Evolutionary conservation across 768 basidiomycete genomes (phyloP).

Genomic region (Tricholoma matsutake): DNA sequence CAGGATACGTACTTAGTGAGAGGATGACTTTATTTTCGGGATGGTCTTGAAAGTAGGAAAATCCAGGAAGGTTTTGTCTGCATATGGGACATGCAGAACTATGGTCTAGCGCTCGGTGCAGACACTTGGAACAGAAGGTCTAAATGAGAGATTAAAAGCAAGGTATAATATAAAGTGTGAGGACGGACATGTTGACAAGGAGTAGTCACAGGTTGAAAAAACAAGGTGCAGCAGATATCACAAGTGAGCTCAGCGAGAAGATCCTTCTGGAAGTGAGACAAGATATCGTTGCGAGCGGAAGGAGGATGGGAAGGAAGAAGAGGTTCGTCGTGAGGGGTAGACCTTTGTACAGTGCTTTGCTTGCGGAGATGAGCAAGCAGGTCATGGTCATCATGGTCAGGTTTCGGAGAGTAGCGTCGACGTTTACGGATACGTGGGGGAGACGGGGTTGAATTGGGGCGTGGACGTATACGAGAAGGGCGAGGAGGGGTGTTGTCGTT

Average conservation of each 20-base stretch:
- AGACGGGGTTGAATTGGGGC: constrained; percentile 7
- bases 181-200: constrained; percentile 88
- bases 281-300: constrained; percentile 21
- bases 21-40: constrained; percentile 69
- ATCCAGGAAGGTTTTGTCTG: constrained; percentile 71
- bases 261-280: constrained; percentile 53
- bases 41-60: constrained; percentile 78
- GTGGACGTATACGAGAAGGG: constrained; percentile 7
- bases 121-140: constrained; percentile 90
- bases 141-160: constrained; percentile 26
- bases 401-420: constrained; percentile 13
- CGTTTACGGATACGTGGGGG: constrained; percentile 31
- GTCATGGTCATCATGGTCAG: constrained; percentile 22
- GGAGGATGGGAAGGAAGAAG: constrained; percentile 23
- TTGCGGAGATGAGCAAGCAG: constrained; percentile 37
- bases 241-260: constrained; percentile 74
- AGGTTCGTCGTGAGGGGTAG: constrained; percentile 30
- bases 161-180: constrained; percentile 9
- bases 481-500: constrained; percentile 9
- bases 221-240: constrained; percentile 84
- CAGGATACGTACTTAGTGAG: constrained; percentile 54
- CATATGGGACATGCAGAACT: constrained; percentile 81
- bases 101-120: constrained; percentile 90
- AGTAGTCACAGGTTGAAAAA: constrained; percentile 86
- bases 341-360: constrained; percentile 27